Conservation (phyloP, 805 yeast species). For the Hanseniaspora lachancei region DNA sequence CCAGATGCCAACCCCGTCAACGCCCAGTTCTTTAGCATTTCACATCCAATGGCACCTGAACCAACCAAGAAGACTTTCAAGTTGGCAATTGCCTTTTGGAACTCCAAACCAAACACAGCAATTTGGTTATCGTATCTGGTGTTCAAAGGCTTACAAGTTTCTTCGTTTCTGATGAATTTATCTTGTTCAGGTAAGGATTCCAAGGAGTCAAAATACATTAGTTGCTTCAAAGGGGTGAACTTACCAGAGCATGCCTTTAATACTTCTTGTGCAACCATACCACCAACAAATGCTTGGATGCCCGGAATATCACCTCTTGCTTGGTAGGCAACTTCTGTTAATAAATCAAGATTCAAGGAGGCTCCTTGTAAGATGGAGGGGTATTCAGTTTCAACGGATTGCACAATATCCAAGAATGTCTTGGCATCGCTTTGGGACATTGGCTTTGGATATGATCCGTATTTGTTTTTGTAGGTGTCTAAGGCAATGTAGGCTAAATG, state of each 20-base stretch:
- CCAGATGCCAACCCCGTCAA: constrained; percentile 91
- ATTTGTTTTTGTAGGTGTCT: constrained; percentile 50
- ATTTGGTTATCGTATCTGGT: constrained; percentile 90
- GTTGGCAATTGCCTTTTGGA: constrained; percentile 61
- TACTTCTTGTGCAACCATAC: constrained; percentile 91
- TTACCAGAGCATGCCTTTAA: constrained; percentile 91
- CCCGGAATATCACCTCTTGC: constrained; percentile 89
- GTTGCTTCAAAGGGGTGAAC: constrained; percentile 85
- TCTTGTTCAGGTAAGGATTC: constrained; percentile 68
- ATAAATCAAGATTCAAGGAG: constrained; percentile 47
- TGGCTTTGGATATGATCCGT: constrained; percentile 63
- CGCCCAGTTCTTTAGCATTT: constrained; percentile 97
- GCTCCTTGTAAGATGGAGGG: constrained; percentile 40
- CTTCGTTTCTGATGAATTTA: constrained; percentile 49
- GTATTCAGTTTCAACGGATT: constrained; percentile 43
- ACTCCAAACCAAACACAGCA: constrained; percentile 79
- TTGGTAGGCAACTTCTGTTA: constrained; percentile 66
- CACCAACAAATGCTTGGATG: constrained; percentile 80
- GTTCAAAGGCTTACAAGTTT: constrained; percentile 58
- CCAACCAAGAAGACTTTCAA: constrained; percentile 84
- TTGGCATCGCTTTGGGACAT: constrained; percentile 60
- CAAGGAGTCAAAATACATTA: constrained; percentile 82
- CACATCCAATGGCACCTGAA: constrained; percentile 98
- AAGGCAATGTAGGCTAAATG: constrained; percentile 89
- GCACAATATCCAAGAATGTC: constrained; percentile 47